Base-by-base conservation (phyloP, 83 land plant genomes). In the Larix sibirica region DNA sequence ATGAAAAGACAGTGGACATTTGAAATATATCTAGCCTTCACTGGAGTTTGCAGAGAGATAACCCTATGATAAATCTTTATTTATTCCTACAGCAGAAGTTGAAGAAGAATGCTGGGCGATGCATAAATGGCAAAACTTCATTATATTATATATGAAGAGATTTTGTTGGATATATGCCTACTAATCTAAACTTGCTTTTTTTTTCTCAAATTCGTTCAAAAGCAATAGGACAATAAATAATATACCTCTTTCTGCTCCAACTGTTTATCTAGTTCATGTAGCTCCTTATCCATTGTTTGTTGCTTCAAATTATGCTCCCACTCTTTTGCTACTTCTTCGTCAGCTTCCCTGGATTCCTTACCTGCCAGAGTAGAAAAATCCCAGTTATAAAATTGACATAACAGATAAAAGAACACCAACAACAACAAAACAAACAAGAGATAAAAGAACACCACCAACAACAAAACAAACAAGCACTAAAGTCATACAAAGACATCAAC, bases 221-320 rank as follows among this genome's bases (percentile, higher is more conserved):
- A 75, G 33, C 31, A 75, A 47, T 9, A 31, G 54, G 50, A 18
- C 60, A 54, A 61, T 61, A 31, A 60, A 61, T 6, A 63, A 8
- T 20, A 10, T 87, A 96, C 99, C 98, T 98, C 99, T 85, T 98
- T 96, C 83, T 96, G 93, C 76, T 95, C 98, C 58, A 98, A 82
- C 50, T 90, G 92, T 58, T 86, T 91, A 85, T 98, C 93, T 61
- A 98, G 81, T 67, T 98, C 99, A 85, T 95, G 88, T 84, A 98
- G 86, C 86, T 98, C 99, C 85, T 90, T 98, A 87, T 96, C 99
- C 94, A 98, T 92, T 66, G 87, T 85, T 77, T 95, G 92, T 82
- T 94, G 99, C 62, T 96, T 58, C 62, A 91, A 83, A 62, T 88
- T 92, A 81, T 98, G 99, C 82, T 98, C 99, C 96, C 91, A 89